phyloP scores from a whole-genome alignment of 106 monocot genomes.

The Platanthera zijinensis region DNA sequence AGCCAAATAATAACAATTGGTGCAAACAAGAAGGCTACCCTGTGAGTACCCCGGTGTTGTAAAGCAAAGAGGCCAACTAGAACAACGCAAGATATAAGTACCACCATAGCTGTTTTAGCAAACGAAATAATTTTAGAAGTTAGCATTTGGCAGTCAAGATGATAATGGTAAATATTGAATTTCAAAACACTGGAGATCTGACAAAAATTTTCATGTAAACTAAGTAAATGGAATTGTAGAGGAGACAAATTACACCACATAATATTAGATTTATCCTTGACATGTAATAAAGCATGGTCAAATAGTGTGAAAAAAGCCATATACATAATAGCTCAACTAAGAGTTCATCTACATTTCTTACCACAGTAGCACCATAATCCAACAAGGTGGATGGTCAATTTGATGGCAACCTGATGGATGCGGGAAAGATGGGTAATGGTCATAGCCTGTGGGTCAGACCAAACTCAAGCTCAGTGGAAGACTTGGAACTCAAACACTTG shows the following conservation, averaged over 20 bases:
- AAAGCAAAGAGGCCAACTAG: conserved; percentile 88
- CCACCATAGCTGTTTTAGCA: conserved; percentile 43
- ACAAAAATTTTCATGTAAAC: not conserved
- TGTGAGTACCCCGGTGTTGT: conserved; percentile 85
- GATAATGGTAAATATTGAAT: not conserved
- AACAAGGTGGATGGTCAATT: not conserved
- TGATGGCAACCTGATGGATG: not conserved
- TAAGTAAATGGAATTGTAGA: not conserved
- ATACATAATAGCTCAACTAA: not conserved
- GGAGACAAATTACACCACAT: not conserved
- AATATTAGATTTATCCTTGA: not conserved
- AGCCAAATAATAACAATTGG: conserved; percentile 81
- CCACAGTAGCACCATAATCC: not conserved
- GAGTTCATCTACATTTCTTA: not conserved
- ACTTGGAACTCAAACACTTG: not conserved
- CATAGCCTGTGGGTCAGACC: not conserved
- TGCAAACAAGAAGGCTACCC: conserved; percentile 84
- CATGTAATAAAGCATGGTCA: not conserved
- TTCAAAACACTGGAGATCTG: not conserved
- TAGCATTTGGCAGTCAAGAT: conserved; percentile 6
- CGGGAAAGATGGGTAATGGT: not conserved
- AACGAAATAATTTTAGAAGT: conserved; percentile 4
- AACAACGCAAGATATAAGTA: conserved; percentile 63
- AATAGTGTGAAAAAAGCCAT: not conserved
- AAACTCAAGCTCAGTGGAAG: not conserved